Evolutionary conservation across 1,139 yeast genomes (phyloP).

Genomic region (Kodamaea suecica): DNA sequence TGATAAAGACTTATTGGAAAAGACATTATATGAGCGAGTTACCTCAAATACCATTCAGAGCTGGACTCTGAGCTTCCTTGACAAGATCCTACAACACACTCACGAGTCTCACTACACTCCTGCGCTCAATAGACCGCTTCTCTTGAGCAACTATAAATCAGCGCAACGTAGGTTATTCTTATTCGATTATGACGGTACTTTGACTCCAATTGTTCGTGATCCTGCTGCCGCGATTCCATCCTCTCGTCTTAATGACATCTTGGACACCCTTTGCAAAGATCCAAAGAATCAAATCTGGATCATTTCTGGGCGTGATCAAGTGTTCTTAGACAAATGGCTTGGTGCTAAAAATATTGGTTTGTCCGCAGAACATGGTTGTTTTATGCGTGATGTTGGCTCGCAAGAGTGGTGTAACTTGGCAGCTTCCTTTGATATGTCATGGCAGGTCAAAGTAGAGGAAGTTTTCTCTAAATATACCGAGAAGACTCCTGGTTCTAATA

Average conservation of each 20-base stretch:
- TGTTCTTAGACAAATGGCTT: constrained; percentile 84
- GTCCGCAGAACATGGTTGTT: constrained; percentile 97
- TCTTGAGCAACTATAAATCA: constrained; percentile 55
- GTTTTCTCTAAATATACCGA: constrained; percentile 75
- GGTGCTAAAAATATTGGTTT: constrained; percentile 73
- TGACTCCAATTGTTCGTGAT: constrained; percentile 91
- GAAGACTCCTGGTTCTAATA: constrained; percentile 84
- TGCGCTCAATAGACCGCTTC: constrained; percentile 69
- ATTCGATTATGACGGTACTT: constrained; percentile 96
- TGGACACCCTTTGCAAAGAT: constrained; percentile 64
- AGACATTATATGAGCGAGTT: constrained; percentile 60
- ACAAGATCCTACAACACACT: constrained; percentile 50
- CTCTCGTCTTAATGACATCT: constrained; percentile 57
- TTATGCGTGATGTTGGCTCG: constrained; percentile 67
- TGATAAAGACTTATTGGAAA: constrained; percentile 44
- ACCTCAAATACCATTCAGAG: constrained; percentile 70
- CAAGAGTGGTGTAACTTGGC: constrained; percentile 80
- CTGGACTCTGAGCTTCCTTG: constrained; percentile 71
- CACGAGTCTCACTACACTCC: constrained; percentile 68
- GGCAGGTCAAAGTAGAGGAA: constrained; percentile 81
- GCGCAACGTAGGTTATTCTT: constrained; percentile 74
- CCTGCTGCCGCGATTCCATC: constrained; percentile 99
- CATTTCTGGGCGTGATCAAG: constrained; percentile 93
- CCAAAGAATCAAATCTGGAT: constrained; percentile 90
- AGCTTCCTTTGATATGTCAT: constrained; percentile 81